Evolutionary conservation across 805 yeast species (phyloP), one percentile per base, ranked within the genome.

Genomic region (Komagataella pseudopastoris): DNA sequence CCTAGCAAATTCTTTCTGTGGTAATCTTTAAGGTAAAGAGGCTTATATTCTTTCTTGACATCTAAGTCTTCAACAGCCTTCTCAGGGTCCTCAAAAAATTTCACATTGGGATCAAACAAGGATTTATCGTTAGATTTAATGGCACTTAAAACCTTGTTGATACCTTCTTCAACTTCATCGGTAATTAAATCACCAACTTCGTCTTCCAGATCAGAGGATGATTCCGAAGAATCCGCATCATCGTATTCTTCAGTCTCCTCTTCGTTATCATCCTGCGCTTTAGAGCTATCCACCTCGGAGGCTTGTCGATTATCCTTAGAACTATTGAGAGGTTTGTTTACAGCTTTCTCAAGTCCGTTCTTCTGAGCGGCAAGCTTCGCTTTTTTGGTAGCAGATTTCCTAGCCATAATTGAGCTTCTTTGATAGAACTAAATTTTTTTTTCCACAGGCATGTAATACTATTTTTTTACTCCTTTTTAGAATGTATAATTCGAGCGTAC

Each of bases 141-240:
- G 0, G 96, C 85, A 16, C 69, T 60, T 49, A 93, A 65, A 2
- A 93, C 95, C 46, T 81, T 74, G 50, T 75, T 72, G 56, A 93
- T 81, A 22, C 95, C 95, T 17, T 73, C 66, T 56, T 93, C 97
- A 7, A 93, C 87, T 50, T 85, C 89, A 49, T 80, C 88, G 0
- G 97, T 91, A 51, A 88, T 74, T 50, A 93, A 70, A 30, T 89
- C 96, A 50, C 96, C 99, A 57, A 66, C 83, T 54, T 90, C 96
- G 63, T 93, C 99, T 67, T 91, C 99, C 3, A 81, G 88, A 62
- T 88, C 95, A 10, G 66, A 54, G 6, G 72, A 74, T n/a, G 72
- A 66, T 16, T 70, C 70, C 5, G 68, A 66, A 2, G 63, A 71
- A 2, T 52, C 61, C 14, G 61, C 60, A 12, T 61, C 66, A 5